These are phyloP conservation scores for Citrus australasica DNA, from an alignment of 345 rosid genomes.

Conservation along the genomic window DNA sequence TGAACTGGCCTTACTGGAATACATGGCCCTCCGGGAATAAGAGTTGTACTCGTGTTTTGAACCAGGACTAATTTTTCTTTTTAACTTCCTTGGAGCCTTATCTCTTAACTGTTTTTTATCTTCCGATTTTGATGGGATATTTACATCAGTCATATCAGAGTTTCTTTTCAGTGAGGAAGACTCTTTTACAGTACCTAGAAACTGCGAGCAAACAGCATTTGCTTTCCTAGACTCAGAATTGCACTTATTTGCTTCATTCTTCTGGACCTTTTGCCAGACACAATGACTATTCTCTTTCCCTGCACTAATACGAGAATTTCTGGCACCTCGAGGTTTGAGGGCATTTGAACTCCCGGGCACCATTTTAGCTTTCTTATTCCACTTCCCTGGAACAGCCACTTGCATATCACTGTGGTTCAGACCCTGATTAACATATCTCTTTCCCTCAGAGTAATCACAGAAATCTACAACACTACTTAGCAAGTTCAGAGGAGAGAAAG, in stretches of 20 bases:
- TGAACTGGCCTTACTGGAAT: conserved; percentile 24
- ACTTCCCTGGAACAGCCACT: conserved; percentile 20
- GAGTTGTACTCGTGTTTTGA: conserved; percentile 25
- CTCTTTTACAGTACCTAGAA: conserved; percentile 12
- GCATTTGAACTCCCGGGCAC: conserved; percentile 20
- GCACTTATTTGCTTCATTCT: conserved; percentile 25
- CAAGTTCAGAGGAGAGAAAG: conserved; percentile 6
- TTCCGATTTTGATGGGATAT: conserved; percentile 15
- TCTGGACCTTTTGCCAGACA: conserved; percentile 54
- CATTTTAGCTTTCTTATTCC: conserved; percentile 27
- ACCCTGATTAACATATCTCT: conserved; percentile 9
- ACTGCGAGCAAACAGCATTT: conserved; percentile 12
- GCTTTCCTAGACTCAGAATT: conserved; percentile 19
- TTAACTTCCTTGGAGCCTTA: conserved; percentile 30
- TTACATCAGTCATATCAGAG: conserved; percentile 14
- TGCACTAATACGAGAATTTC: conserved; percentile 19
- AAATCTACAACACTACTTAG: conserved; percentile 19
- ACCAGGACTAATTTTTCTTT: conserved; percentile 24
- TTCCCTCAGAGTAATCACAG: conserved; percentile 7
- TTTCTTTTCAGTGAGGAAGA: conserved; percentile 22
- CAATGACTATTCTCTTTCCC: conserved; percentile 38
- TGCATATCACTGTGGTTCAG: conserved; percentile 9
- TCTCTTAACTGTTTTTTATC: conserved; percentile 24
- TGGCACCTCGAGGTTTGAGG: conserved; percentile 23
- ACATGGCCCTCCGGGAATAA: conserved; percentile 22